These are phyloP conservation scores for Rhizoclosmatium globosum DNA, from an alignment of 192 early-diverging fungal genomes.

Conservation along the genomic window DNA sequence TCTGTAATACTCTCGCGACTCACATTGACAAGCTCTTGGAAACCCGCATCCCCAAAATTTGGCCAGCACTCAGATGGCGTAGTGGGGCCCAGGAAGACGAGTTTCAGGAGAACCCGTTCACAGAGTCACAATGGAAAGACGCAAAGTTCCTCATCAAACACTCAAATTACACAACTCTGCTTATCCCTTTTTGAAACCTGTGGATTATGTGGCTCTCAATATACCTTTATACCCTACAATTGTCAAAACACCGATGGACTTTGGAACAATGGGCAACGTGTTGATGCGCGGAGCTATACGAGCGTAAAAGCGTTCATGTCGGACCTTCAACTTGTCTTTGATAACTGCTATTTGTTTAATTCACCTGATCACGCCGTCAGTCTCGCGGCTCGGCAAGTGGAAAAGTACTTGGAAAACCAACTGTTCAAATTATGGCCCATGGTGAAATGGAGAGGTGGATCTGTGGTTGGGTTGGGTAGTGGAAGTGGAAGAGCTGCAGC, in stretches of 20 bases:
- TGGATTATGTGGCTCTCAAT: constrained; percentile 82
- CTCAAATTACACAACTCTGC: constrained; percentile 11
- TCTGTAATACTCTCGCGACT: constrained; percentile 37
- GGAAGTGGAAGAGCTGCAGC: constrained; percentile 3
- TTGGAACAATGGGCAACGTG: constrained; percentile 75
- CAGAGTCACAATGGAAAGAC: neutral
- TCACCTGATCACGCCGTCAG: constrained; percentile 46
- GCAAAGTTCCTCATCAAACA: neutral
- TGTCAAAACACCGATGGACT: constrained; percentile 90
- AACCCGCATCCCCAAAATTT: constrained; percentile 31
- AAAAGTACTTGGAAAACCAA: constrained; percentile 5
- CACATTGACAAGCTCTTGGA: constrained; percentile 39
- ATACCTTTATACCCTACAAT: constrained; percentile 89
- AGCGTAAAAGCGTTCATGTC: constrained; percentile 73
- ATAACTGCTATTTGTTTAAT: constrained; percentile 89
- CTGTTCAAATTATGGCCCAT: neutral
- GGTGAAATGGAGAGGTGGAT: neutral
- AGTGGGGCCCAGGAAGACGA: neutral
- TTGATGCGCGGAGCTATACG: constrained; percentile 72
- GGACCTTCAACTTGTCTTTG: constrained; percentile 83
- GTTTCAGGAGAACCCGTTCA: neutral
- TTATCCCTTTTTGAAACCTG: constrained; percentile 71
- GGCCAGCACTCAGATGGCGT: constrained; percentile 27
- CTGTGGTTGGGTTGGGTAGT: neutral
- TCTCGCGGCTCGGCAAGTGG: neutral